These are phyloP conservation scores for Sphaerosporella brunnea DNA, from an alignment of 495 filamentous ascomycete genomes.

Conservation along the genomic window DNA sequence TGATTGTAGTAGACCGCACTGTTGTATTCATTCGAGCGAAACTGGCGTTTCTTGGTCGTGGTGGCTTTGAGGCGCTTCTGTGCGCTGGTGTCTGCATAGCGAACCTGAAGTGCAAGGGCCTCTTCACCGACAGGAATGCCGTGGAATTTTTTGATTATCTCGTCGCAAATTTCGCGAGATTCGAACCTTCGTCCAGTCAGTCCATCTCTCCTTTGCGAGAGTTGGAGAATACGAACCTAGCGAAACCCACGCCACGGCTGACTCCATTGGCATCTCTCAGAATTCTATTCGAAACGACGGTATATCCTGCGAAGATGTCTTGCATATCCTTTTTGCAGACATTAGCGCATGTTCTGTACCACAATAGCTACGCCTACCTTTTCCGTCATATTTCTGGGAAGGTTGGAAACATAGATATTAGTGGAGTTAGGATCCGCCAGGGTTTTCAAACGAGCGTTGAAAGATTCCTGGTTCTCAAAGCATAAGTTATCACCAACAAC, in stretches of 20 bases:
- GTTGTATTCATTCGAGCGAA: constrained; percentile 90
- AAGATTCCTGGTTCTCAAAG: constrained; percentile 50
- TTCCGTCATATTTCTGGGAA: constrained; percentile 78
- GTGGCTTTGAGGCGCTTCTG: constrained; percentile 92
- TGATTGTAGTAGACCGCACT: constrained; percentile 29
- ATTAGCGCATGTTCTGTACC: too few relatives aligned
- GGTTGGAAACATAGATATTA: constrained; percentile 92
- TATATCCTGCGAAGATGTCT: constrained; percentile 65
- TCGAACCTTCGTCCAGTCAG: constrained; percentile 84
- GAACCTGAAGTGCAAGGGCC: constrained; percentile 68
- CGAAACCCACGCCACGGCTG: constrained; percentile 94
- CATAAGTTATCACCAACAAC: neutral
- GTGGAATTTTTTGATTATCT: constrained; percentile 68
- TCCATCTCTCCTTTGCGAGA: too few relatives aligned
- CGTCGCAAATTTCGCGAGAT: constrained; percentile 67
- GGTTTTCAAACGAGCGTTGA: constrained; percentile 87
- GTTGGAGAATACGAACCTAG: constrained; percentile 54
- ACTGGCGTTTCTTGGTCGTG: constrained; percentile 79
- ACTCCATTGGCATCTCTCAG: constrained; percentile 74
- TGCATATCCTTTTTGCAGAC: constrained; percentile 63
- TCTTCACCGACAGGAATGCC: constrained; percentile 54
- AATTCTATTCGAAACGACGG: constrained; percentile 79
- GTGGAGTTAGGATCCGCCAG: constrained; percentile 71
- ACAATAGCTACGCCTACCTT: constrained; percentile 53
- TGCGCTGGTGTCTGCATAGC: constrained; percentile 86